phyloP scores from a whole-genome alignment of 768 basidiomycete genomes.

The Antrodiella citrinella region DNA sequence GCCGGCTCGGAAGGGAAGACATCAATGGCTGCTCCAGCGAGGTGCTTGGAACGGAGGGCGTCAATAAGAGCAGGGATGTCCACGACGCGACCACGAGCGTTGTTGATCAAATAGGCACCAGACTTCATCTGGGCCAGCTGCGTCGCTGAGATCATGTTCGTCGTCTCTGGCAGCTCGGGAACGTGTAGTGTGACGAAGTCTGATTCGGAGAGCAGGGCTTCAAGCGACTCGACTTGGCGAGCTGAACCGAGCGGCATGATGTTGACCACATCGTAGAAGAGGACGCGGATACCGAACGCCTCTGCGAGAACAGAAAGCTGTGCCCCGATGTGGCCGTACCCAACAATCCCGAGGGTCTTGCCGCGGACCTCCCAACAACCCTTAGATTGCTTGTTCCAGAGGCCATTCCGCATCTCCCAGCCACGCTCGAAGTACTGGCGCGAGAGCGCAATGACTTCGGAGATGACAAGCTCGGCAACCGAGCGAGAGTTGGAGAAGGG shows the following conservation, averaged over 20 bases:
- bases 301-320: constrained; percentile 97
- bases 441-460: constrained; percentile 88
- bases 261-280: constrained; percentile 93
- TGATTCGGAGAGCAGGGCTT: constrained; percentile 62
- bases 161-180: constrained; percentile 93
- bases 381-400: constrained; percentile 99
- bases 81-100: constrained; percentile 91
- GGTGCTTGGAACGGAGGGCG: constrained; percentile 75
- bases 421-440: constrained; percentile 89
- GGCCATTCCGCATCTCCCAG: constrained; percentile 77
- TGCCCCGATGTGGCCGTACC: constrained; percentile 97
- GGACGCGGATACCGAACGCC: constrained; percentile 89
- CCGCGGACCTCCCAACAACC: constrained; percentile 97
- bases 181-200: constrained; percentile 97
- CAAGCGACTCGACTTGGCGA: constrained; percentile 77
- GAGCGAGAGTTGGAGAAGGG: constrained; percentile 99
- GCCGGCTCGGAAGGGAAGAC: constrained; percentile 94
- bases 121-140: constrained; percentile 90
- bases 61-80: constrained; percentile 87
- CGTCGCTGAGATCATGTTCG: constrained; percentile 77
- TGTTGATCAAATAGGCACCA: constrained; percentile 95
- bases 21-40: constrained; percentile 89
- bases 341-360: constrained; percentile 95
- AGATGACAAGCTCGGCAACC: constrained; percentile 95
- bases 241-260: constrained; percentile 97